phyloP scores from a whole-genome alignment of 441 rosid species.

The Populus trichocarpa region DNA sequence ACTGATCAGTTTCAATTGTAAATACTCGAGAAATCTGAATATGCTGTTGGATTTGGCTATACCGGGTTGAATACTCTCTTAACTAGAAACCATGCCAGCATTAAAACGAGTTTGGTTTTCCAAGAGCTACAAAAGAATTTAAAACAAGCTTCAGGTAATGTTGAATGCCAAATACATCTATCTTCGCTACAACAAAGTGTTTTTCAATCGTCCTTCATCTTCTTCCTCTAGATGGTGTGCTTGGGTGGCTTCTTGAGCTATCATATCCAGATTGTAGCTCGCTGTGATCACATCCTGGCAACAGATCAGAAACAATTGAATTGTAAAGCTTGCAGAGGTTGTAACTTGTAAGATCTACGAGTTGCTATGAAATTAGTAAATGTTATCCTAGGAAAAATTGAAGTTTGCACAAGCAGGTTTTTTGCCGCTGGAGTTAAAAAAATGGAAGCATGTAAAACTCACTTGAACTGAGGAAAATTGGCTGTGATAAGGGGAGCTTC shows the following conservation, averaged over 20 bases:
- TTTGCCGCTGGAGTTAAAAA: not conserved
- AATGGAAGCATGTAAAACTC: slow-evolving; percentile 5
- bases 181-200: not conserved
- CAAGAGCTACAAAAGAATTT: not conserved
- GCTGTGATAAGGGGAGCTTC: slow-evolving; percentile 31
- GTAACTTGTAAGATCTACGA: not conserved
- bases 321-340: not conserved
- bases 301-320: not conserved
- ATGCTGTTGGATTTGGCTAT: not conserved
- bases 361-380: not conserved
- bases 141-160: not conserved
- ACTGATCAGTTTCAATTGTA: not conserved
- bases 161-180: not conserved
- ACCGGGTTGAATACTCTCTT: not conserved
- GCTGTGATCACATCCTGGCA: slow-evolving; percentile 26
- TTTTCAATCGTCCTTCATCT: not conserved
- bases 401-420: not conserved
- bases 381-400: not conserved
- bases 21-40: not conserved
- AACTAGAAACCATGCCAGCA: not conserved
- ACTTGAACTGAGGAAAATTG: slow-evolving; percentile 36
- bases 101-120: not conserved
- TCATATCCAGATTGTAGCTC: slow-evolving; percentile 28
- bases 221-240: slow-evolving; percentile 29
- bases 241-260: slow-evolving; percentile 28